Evolutionary conservation across 2,329 filamentous ascomycete species (phyloP).

Genomic region (Nemania diffusa): DNA sequence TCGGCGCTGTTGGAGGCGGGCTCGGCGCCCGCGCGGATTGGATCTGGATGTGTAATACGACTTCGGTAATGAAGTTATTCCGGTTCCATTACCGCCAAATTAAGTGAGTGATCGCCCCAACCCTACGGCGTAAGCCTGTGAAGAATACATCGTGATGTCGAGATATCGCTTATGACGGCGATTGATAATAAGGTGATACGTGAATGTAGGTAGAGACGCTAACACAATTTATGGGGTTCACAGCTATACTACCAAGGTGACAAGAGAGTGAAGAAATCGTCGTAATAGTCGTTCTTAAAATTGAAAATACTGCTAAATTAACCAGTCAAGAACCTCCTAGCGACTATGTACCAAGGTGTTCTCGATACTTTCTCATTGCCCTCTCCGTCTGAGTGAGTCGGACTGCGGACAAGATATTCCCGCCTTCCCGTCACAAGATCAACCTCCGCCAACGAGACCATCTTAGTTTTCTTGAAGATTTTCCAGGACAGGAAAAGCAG

Average conservation of each 20-base stretch:
- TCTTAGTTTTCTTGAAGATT: conserved; percentile 42
- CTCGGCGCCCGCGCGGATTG: background rate
- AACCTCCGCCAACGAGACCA: conserved; percentile 37
- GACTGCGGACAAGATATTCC: conserved; percentile 28
- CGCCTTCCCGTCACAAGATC: conserved; percentile 44
- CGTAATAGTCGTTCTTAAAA: background rate
- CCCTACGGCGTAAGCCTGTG: background rate
- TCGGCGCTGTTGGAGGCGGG: background rate
- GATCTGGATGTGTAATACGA: background rate
- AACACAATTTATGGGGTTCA: background rate
- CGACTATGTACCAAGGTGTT: conserved; percentile 29
- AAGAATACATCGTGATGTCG: background rate
- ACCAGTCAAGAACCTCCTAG: conserved; percentile 30
- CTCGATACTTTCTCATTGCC: conserved; percentile 16
- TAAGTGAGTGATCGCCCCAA: no score
- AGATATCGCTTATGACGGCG: background rate
- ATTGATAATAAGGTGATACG: background rate
- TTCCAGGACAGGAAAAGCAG: conserved; percentile 46
- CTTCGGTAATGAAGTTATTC: conserved; percentile 19
- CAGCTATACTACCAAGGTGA: background rate
- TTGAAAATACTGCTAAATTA: background rate
- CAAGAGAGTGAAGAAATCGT: background rate
- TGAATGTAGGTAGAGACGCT: background rate
- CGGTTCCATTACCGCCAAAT: conserved; percentile 1
- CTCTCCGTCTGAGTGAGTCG: conserved; percentile 9